Percentiles rank a stretch among this genome's conserved stretches.
Evolutionary conservation across 495 filamentous ascomycete genomes (phyloP).

Genomic region (Monascus purpureus): DNA sequence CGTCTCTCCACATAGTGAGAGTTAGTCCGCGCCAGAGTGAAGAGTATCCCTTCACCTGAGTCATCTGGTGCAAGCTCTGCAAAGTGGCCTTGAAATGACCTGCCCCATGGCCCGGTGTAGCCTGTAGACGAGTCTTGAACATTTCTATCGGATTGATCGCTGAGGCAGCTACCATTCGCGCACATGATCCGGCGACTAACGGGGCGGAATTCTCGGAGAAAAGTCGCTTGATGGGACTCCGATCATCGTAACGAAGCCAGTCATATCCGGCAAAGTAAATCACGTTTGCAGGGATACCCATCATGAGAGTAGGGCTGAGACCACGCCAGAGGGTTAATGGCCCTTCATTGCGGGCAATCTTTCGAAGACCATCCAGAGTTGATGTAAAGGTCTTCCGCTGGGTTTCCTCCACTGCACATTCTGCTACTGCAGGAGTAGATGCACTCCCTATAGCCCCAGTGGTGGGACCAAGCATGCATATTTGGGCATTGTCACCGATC

Average conservation of each 20-base stretch:
- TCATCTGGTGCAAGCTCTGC: conserved; percentile 64
- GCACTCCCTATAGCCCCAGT: conserved; percentile 19
- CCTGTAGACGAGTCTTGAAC: conserved; percentile 86
- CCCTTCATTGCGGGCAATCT: conserved; percentile 95
- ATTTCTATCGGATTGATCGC: conserved; percentile 88
- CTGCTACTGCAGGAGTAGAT: conserved; percentile 24
- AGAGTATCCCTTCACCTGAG: conserved; percentile 53
- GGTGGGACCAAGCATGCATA: conserved; percentile 52
- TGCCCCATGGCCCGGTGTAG: conserved; percentile 39
- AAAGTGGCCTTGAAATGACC: conserved; percentile 64
- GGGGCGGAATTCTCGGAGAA: conserved; percentile 57
- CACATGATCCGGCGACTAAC: conserved; percentile 62
- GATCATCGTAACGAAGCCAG: conserved; percentile 60
- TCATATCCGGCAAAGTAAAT: conserved; percentile 99
- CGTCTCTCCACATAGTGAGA: conserved; percentile 90
- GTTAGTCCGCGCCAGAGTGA: conserved; percentile 89
- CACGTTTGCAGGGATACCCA: conserved; percentile 91
- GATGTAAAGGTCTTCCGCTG: conserved; percentile 75
- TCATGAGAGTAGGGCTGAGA: conserved; percentile 78
- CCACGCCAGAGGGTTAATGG: conserved; percentile 81
- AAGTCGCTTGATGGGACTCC: conserved; percentile 49
- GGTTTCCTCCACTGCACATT: conserved; percentile 79
- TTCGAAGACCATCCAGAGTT: conserved; percentile 81
- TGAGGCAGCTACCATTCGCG: conserved; percentile 66
- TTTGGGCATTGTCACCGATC: conserved; percentile 70